Conservation (phyloP, 176 grass and related monocot species). For the Olyra latifolia region DNA sequence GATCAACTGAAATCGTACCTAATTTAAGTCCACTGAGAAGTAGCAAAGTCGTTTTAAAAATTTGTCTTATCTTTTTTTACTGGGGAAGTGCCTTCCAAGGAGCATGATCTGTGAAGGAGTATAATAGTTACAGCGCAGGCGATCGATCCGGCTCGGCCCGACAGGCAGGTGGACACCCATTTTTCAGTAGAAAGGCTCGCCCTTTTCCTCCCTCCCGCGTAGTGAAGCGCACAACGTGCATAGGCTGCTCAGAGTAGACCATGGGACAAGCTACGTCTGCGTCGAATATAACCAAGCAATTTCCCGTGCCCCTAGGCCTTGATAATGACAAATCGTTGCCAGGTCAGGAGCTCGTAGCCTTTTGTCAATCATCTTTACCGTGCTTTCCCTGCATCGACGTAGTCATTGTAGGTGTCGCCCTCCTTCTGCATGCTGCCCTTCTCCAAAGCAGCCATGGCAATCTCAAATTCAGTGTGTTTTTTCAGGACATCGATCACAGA, state of each 20-base stretch:
- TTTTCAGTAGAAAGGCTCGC: not conserved
- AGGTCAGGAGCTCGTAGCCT: slow-evolving; percentile 20
- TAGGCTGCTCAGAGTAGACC: not conserved
- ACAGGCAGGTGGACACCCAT: not conserved
- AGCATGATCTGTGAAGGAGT: too few species aligned
- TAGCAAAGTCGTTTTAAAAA: too few species aligned
- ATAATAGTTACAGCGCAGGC: not conserved
- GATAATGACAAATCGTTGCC: slow-evolving; percentile 35
- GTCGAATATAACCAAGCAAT: not conserved
- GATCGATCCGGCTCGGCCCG: not conserved
- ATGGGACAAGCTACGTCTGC: slow-evolving; percentile 14
- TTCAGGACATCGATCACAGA: not conserved
- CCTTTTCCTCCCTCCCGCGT: not conserved
- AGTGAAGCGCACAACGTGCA: not conserved
- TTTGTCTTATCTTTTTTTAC: too few species aligned
- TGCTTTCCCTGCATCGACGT: not conserved
- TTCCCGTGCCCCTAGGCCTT: slow-evolving; percentile 23
- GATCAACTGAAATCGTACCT: too few species aligned
- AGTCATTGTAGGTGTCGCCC: not conserved
- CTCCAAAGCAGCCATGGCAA: not conserved
- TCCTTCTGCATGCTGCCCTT: not conserved
- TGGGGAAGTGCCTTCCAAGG: too few species aligned
- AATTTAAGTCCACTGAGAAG: too few species aligned
- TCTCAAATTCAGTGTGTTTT: not conserved
- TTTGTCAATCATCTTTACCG: slow-evolving; percentile 40